phyloP scores from a whole-genome alignment of 1,284 basidiomycete genomes.

The Pascua guehoae region DNA sequence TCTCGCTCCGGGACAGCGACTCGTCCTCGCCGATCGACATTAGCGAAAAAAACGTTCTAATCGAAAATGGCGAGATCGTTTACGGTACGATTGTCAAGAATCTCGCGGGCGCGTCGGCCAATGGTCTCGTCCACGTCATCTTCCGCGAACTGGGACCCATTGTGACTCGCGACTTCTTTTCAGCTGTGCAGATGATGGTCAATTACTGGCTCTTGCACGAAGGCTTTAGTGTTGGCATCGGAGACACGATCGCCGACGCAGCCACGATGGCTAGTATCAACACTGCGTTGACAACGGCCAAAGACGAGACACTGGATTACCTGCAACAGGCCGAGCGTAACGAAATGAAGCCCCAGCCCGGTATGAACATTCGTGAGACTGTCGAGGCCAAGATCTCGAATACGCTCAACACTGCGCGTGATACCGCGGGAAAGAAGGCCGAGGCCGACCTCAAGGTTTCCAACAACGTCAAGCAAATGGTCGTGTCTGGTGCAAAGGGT shows the following conservation, averaged over 20 bases:
- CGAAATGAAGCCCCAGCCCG: conserved; percentile 78
- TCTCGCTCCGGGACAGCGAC: conserved; percentile 67
- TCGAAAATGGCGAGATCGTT: conserved; percentile 95
- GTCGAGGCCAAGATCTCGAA: conserved; percentile 91
- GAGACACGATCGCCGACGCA: conserved; percentile 93
- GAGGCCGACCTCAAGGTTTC: conserved; percentile 95
- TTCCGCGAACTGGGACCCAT: conserved; percentile 98
- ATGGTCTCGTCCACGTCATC: conserved; percentile 93
- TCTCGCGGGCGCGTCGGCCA: conserved; percentile 90
- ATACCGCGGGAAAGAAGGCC: conserved; percentile 89
- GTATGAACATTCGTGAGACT: conserved; percentile 99
- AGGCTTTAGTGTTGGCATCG: conserved; percentile 98
- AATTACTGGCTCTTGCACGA: conserved; percentile 99
- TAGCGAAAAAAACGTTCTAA: conserved; percentile 89
- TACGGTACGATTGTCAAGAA: conserved; percentile 97
- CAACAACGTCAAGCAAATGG: conserved; percentile 99
- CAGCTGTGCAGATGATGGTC: conserved; percentile 89
- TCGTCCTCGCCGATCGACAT: conserved; percentile 75
- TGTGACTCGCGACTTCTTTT: conserved; percentile 86
- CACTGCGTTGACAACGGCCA: conserved; percentile 74
- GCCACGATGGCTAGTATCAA: conserved; percentile 85
- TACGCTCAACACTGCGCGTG: conserved; percentile 92
- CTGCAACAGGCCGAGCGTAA: conserved; percentile 78
- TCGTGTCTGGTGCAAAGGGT: conserved; percentile 96
- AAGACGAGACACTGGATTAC: conserved; percentile 66